Conservation (phyloP, 768 basidiomycete species). For the Boletus eberwhitei region DNA sequence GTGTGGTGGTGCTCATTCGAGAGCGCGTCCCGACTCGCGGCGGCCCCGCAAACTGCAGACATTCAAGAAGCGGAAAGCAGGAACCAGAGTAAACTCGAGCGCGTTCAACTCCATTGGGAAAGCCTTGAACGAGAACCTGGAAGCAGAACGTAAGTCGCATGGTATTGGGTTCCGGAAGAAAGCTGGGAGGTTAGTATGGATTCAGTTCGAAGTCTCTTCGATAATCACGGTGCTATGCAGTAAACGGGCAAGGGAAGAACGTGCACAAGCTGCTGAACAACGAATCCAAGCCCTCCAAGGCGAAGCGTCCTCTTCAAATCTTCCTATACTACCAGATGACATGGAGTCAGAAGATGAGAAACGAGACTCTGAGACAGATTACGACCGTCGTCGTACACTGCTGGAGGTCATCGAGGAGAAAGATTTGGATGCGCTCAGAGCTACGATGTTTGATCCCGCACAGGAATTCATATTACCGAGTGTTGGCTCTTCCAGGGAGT, state of each 20-base stretch:
- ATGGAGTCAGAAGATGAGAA: slow-evolving; percentile 39
- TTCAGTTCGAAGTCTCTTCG: neutral
- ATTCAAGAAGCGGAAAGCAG: slow-evolving; percentile 67
- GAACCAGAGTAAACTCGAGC: slow-evolving; percentile 58
- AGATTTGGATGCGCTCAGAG: slow-evolving; percentile 43
- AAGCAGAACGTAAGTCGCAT: slow-evolving; percentile 35
- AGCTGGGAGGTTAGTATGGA: slow-evolving; percentile 52
- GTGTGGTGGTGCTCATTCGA: slow-evolving; percentile 79
- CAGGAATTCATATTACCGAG: slow-evolving; percentile 48
- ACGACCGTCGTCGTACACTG: slow-evolving; percentile 50
- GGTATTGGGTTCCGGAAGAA: slow-evolving; percentile 71
- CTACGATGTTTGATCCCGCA: slow-evolving; percentile 44
- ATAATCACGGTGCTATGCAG: slow-evolving; percentile 36
- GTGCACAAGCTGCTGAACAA: slow-evolving; percentile 70
- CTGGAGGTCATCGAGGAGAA: slow-evolving; percentile 43
- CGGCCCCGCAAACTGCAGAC: slow-evolving; percentile 54
- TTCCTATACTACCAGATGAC: slow-evolving; percentile 27
- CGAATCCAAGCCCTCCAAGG: slow-evolving; percentile 49
- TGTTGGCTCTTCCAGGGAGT: neutral
- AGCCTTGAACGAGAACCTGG: slow-evolving; percentile 43
- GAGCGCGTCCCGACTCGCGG: slow-evolving; percentile 50
- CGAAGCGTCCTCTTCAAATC: slow-evolving; percentile 9
- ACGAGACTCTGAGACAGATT: slow-evolving; percentile 42
- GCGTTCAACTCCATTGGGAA: slow-evolving; percentile 60
- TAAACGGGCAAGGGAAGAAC: slow-evolving; percentile 75